Conservation (phyloP, 768 basidiomycete species). For the Rhodocollybia butyracea region DNA sequence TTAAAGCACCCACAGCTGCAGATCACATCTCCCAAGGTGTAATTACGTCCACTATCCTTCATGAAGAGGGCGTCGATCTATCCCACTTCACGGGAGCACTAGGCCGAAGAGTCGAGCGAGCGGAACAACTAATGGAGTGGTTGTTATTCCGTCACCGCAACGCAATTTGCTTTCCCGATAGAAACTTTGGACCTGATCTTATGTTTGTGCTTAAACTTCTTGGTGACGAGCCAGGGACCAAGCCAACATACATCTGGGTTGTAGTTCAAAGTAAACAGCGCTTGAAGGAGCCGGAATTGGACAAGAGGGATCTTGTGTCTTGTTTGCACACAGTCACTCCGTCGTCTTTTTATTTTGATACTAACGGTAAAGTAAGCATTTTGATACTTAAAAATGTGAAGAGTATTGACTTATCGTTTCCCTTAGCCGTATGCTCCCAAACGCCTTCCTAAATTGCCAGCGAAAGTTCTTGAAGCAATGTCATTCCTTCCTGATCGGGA, state of each 20-base stretch:
- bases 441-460: background rate
- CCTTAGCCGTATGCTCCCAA: background rate
- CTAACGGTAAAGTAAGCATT: background rate
- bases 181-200: conserved; percentile 40
- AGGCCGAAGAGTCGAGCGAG: conserved; percentile 33
- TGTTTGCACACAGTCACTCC: background rate
- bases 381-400: background rate
- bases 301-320: background rate
- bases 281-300: background rate
- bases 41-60: conserved; percentile 6
- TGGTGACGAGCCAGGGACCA: conserved; percentile 20
- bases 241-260: conserved; percentile 42
- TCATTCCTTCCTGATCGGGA: background rate
- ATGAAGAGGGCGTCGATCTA: conserved; percentile 23
- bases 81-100: conserved; percentile 35
- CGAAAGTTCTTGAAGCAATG: background rate
- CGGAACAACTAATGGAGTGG: conserved; percentile 32
- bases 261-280: conserved; percentile 47
- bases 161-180: conserved; percentile 39
- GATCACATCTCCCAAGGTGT: conserved; percentile 20
- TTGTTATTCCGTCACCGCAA: conserved; percentile 26
- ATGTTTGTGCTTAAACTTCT: conserved; percentile 34
- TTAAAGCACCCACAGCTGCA: conserved; percentile 19
- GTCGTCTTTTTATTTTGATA: background rate
- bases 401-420: background rate